Base-by-base conservation (phyloP, 192 early-diverging fungal species). In the Lobosporangium transversale region DNA sequence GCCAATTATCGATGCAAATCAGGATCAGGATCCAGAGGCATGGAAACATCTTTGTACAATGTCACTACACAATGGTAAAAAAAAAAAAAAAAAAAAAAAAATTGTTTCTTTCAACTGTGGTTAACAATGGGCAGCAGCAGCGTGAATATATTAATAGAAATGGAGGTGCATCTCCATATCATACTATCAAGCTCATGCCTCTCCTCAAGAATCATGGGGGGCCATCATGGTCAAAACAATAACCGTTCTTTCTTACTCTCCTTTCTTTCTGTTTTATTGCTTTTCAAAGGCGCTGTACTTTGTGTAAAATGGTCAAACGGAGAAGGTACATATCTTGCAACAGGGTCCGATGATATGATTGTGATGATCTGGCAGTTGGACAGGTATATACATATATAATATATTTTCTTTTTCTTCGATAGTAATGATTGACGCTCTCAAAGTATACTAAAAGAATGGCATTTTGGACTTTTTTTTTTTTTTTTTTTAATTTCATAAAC, bases 331-430 rank as follows among this genome's bases (percentile, higher is more conserved):
- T 91, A 92, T 53, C 69, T 99, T 44, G 97, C 97, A 11, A 90
- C 91, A 1, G 94, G 96, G 23, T 93, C 95, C 0, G 97, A 99
- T 74, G 97, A 99, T 67, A 90, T 86, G 78, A 88, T 90, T n/a
- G 88, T 99, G 44, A 86, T 97, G 52, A 89, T 99, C 15, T 99
- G 94, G 95, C 88, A 91, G 66, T 69, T 86, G 51, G 94, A 96
- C 66, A 83, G 66, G 83, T 86, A 82, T 48, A 62, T 14, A 15
- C n/a, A n/a, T 42, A 42, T 42, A 17, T 12, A 42, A 42, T 9
- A n/a, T n/a, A n/a, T n/a, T n/a, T n/a, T n/a, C n/a, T n/a, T n/a
- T n/a, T n/a, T n/a, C n/a, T n/a, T n/a, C n/a, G n/a, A n/a, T n/a
- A n/a, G n/a, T n/a, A n/a, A n/a, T n/a, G n/a, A n/a, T n/a, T n/a